Conservation (phyloP, 805 yeast species). For the Metschnikowia matae region DNA sequence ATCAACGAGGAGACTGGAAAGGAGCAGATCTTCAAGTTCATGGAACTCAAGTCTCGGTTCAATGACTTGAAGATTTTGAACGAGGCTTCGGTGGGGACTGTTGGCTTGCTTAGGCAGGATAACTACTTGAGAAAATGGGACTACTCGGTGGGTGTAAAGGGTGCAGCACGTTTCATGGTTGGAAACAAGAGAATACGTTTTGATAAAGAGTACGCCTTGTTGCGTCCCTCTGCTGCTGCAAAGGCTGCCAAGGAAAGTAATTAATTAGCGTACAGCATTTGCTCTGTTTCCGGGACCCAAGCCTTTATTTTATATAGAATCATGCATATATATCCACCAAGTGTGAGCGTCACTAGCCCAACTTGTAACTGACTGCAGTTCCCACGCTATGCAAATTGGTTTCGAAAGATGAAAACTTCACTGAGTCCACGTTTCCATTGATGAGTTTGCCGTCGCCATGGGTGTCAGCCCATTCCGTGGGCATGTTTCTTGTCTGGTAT, state of each 20-base stretch:
- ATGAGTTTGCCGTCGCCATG: slow-evolving; percentile 51
- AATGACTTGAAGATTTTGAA: slow-evolving; percentile 35
- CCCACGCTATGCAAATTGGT: slow-evolving; percentile 70
- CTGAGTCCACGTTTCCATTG: slow-evolving; percentile 55
- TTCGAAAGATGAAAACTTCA: slow-evolving; percentile 62
- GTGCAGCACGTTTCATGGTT: slow-evolving; percentile 50
- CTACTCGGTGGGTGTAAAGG: slow-evolving; percentile 33
- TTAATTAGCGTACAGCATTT: neutral
- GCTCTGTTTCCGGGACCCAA: neutral
- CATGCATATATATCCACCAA: neutral
- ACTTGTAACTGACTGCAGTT: slow-evolving; percentile 61
- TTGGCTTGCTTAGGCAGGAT: slow-evolving; percentile 37
- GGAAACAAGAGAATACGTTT: slow-evolving; percentile 47
- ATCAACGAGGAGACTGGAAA: slow-evolving; percentile 37
- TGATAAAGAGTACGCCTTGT: slow-evolving; percentile 30
- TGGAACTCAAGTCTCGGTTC: slow-evolving; percentile 42
- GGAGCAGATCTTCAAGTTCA: slow-evolving; percentile 43
- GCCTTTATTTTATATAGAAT: neutral
- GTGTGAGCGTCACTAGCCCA: slow-evolving; percentile 14
- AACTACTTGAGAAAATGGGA: slow-evolving; percentile 46
- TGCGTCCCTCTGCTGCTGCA: slow-evolving; percentile 11
- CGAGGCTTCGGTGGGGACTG: slow-evolving; percentile 25
- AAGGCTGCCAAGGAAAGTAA: neutral
- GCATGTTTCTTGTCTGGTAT: slow-evolving; percentile 48
- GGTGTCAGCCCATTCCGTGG: slow-evolving; percentile 82